Percentiles rank a stretch among this genome's conserved stretches.
Conservation (phyloP, 768 basidiomycete species). For the Myochromella boudieri region DNA sequence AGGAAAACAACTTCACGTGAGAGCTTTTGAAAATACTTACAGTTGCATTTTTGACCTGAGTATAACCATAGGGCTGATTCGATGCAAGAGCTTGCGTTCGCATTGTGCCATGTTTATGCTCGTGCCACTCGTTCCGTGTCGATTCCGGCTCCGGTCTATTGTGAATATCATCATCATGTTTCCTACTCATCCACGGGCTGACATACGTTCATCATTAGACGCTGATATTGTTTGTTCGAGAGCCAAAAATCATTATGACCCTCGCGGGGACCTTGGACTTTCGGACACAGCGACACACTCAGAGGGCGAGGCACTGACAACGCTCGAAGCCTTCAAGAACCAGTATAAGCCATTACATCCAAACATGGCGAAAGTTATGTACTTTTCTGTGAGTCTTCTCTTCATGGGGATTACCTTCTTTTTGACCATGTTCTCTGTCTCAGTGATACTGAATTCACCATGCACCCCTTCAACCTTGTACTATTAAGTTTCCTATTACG, state of each 20-base stretch:
- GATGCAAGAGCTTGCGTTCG: conserved; percentile 68
- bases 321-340: conserved; percentile 46
- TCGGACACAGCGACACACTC: conserved; percentile 40
- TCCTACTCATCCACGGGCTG: not conserved
- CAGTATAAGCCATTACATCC: conserved; percentile 47
- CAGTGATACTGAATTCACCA: too few relatives aligned
- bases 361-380: conserved; percentile 36
- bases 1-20: conserved; percentile 63
- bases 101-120: conserved; percentile 79
- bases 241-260: conserved; percentile 65
- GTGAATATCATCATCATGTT: conserved; percentile 39
- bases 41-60: conserved; percentile 2
- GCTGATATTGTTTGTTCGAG: conserved; percentile 74
- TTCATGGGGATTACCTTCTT: too few relatives aligned
- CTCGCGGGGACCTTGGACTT: conserved; percentile 41
- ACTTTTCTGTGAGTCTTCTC: conserved; percentile 36
- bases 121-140: conserved; percentile 82
- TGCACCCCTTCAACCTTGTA: too few relatives aligned
- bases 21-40: conserved; percentile 19
- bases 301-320: conserved; percentile 30
- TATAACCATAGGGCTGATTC: conserved; percentile 50
- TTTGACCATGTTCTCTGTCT: too few relatives aligned
- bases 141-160: conserved; percentile 84
- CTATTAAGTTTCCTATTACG: too few relatives aligned
- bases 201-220: conserved; percentile 37